Percentiles rank a stretch among this genome's conserved stretches.
These are phyloP conservation scores for Solanum pinnatisectum DNA, from an alignment of 257 asterid genomes.

Conservation along the genomic window DNA sequence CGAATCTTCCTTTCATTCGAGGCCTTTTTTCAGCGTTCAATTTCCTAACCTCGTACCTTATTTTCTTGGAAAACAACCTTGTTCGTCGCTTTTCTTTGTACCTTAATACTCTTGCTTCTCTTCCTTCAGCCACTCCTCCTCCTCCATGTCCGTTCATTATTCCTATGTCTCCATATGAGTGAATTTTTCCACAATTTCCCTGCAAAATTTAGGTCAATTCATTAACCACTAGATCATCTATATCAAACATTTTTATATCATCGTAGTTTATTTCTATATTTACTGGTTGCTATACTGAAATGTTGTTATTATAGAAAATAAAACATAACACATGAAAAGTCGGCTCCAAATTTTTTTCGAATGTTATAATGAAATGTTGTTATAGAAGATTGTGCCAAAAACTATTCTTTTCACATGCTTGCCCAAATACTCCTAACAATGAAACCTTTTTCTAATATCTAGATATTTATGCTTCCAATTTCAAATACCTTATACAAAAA, in stretches of 20 bases:
- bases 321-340: neutral
- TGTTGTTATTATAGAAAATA: neutral
- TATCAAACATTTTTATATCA: neutral
- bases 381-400: neutral
- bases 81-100: slow-evolving; percentile 58
- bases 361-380: too few relatives aligned
- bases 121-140: slow-evolving; percentile 17
- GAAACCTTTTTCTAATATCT: neutral
- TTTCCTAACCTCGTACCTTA: slow-evolving; percentile 67
- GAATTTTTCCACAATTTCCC: slow-evolving; percentile 45
- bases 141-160: slow-evolving; percentile 1
- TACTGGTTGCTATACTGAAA: neutral
- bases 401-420: neutral
- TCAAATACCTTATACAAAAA: neutral
- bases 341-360: neutral
- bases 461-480: neutral
- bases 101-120: slow-evolving; percentile 56
- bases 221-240: neutral
- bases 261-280: neutral
- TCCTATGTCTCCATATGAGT: slow-evolving; percentile 32
- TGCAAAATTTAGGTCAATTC: slow-evolving; percentile 3
- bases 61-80: slow-evolving; percentile 62
- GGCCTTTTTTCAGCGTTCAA: slow-evolving; percentile 71
- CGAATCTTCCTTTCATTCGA: slow-evolving; percentile 82
- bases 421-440: neutral